Base-by-base conservation (phyloP, 2,329 filamentous ascomycete genomes). In the Pseudocercospora musae region DNA sequence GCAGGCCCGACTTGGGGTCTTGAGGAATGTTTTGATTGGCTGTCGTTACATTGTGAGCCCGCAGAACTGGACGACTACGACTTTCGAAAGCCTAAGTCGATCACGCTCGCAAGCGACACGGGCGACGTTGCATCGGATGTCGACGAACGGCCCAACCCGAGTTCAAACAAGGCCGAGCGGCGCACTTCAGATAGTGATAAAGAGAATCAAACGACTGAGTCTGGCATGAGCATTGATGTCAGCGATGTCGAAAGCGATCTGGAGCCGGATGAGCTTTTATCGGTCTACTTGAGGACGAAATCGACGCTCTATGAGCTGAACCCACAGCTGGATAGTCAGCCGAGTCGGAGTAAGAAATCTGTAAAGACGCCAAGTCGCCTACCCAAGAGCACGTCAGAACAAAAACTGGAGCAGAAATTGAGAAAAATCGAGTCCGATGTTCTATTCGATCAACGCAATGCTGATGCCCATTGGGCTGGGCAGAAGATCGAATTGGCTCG, bases 21-120 rank as follows among this genome's bases (percentile, higher is more conserved):
- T 37, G 89, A 96, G 64, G 93, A 96, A 76, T 87, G 90, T 25
- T 76, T 99, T 20, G 91, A 97, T 70, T 96, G 92, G 91, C 83
- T 98, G 58, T 91, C 92, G n/a, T 81, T 91, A 67, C 86, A 95
- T 73, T 91, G 89, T 69, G 78, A 83, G 13, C 40, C 60, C 25
- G 67, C 63, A 21, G 70, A 73, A 54, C 63, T 75, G 21, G 62
- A 66, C 58, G 72, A 75, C 13, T 76, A 75, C 60, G 74, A 76
- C 62, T 67, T 65, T 49, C 62, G 70, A 29, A 72, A 68, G 62
- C 68, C 68, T 15, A 72, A 67, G 57, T 37, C 63, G 25, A 53
- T 58, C 11, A 40, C 57, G 11, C 40, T 54, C 4, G 25, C 42
- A 6, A 42, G 40, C 1, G 62, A 68, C 3, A 55, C 58, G 6